Percentiles rank a stretch among this genome's conserved stretches.
phyloP scores from a whole-genome alignment of 2,329 filamentous ascomycete species.

The Monosporascus cannonballus region DNA sequence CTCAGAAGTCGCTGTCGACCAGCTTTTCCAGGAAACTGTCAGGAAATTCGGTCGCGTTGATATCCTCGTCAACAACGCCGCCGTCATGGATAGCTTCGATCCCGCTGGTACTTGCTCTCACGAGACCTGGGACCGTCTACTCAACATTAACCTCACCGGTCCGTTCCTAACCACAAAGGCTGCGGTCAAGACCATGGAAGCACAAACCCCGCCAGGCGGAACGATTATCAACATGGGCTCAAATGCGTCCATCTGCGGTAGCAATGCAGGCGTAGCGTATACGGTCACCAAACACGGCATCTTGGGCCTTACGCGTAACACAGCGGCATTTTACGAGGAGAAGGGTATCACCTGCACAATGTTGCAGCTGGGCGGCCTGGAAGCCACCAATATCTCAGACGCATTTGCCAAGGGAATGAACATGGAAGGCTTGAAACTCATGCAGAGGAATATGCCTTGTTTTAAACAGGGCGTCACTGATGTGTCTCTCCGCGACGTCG shows the following conservation, averaged over 20 bases:
- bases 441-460: constrained; percentile 21
- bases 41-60: constrained; percentile 13
- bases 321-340: constrained; percentile 45
- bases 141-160: constrained; percentile 32
- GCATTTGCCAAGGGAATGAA: constrained; percentile 31
- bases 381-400: constrained; percentile 45
- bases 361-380: constrained; percentile 44
- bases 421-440: constrained; percentile 20
- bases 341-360: constrained; percentile 47
- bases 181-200: constrained; percentile 41
- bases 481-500: constrained; percentile 30
- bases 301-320: constrained; percentile 50
- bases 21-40: constrained; percentile 5
- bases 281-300: constrained; percentile 44
- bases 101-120: constrained; percentile 39
- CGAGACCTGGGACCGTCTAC: constrained; percentile 43
- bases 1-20: constrained; percentile 7
- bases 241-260: constrained; percentile 5
- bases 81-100: constrained; percentile 27
- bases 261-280: constrained; percentile 34
- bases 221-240: constrained; percentile 20
- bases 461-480: constrained; percentile 21
- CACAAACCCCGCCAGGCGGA: constrained; percentile 24
- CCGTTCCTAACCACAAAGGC: constrained; percentile 18
- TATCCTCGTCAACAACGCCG: constrained; percentile 10